Evolutionary conservation across 192 early-diverging fungal genomes (phyloP), one percentile per base, ranked within the genome.

Genomic region (Pilaira anomala): DNA sequence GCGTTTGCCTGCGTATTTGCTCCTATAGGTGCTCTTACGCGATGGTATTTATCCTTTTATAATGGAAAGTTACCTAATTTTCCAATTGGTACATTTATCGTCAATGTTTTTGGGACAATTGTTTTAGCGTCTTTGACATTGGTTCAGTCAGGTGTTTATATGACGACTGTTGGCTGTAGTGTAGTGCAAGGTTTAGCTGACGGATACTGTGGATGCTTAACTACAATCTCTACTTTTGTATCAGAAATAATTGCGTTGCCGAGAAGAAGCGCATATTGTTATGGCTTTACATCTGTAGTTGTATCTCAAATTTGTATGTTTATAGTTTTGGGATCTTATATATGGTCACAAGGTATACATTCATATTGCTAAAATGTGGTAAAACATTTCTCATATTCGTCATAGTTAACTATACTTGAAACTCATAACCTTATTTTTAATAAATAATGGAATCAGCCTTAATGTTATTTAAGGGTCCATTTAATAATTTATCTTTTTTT

Each of bases 61-160:
- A 85, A 85, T 52, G n/a, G 22, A 1, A 66, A 7, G 25, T 8
- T 56, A 42, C 8, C 45, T 13, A 11, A n/a, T 18, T 79, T 82
- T 48, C 81, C 80, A 6, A 16, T 81, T 7, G 83, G 83, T 8
- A 85, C 83, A 0, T 81, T 80, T 55, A 48, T 62, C 6, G 83
- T 75, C 9, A 85, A 85, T 55, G 50, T 83, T 0, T 53, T 72
- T 7, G 83, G 79, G 1, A 75, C 81, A 6, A 2, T 69, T 7
- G 48, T 80, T 0, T 13, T 85, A n/a, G 78, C 78, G 7, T 61
- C 72, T 16, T 51, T 82, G 1, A 62, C 72, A 28, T 57, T 78
- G 21, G 30, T 83, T 9, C 61, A 75, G 22, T 65, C 76, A 51
- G 75, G 78, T 24, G 28, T 48, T 6, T 19, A 44, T 16, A 61